Conservation (phyloP, 352 stramenopile species). For the Globisporangium yorkense region DNA sequence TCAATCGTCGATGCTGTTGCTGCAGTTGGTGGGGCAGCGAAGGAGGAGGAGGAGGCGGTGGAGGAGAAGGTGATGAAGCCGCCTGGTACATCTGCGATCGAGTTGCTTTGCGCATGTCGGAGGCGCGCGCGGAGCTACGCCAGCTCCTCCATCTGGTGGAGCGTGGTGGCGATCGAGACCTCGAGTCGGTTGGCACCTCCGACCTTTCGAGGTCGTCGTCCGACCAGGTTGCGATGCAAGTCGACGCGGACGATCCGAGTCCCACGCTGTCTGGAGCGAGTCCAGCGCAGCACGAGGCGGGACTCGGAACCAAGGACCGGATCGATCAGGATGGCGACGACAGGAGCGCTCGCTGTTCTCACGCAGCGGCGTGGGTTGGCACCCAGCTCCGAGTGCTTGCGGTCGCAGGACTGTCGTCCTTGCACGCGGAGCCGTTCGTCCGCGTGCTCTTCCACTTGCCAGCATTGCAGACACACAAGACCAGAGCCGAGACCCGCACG, state of each 20-base stretch:
- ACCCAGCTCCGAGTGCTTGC: conserved; percentile 26
- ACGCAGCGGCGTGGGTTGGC: conserved; percentile 10
- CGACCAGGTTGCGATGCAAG: neutral
- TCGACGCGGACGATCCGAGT: neutral
- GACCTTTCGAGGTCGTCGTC: neutral
- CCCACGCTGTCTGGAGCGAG: neutral
- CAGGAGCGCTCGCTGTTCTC: neutral
- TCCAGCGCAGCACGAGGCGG: neutral
- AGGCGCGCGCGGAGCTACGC: no score
- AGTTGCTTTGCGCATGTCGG: neutral
- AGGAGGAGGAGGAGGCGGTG: neutral
- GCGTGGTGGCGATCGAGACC: neutral
- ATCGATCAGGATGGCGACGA: no score
- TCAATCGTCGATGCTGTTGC: conserved; percentile 7
- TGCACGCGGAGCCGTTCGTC: conserved; percentile 36
- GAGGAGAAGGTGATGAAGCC: neutral
- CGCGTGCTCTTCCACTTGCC: conserved; percentile 36
- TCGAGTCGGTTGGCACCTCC: no score
- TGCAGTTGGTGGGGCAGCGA: neutral
- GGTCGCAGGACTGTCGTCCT: conserved; percentile 34
- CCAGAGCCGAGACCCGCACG: neutral
- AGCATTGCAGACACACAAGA: neutral
- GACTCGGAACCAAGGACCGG: neutral
- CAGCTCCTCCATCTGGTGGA: neutral
- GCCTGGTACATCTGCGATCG: neutral